Evolutionary conservation across 352 stramenopile genomes (phyloP).

Genomic region (Globisporangium nunn): DNA sequence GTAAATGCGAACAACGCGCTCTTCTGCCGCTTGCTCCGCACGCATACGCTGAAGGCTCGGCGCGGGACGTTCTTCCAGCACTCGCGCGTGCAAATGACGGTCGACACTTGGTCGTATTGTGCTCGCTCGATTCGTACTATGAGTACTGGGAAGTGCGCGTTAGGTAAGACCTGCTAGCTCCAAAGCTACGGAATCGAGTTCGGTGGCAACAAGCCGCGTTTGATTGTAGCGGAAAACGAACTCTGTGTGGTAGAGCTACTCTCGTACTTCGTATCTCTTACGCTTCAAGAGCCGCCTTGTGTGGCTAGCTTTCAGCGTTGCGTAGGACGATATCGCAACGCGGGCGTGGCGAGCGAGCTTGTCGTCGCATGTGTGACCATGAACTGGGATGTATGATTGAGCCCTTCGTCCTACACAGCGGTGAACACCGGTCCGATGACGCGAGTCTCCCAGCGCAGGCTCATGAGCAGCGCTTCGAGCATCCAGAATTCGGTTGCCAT

Average conservation of each 20-base stretch:
- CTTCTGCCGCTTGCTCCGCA: conserved; percentile 24
- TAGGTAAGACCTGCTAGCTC: too few species aligned
- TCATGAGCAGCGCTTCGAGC: conserved; percentile 16
- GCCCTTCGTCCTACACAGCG: neutral
- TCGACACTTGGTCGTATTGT: conserved; percentile 26
- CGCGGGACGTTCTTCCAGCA: conserved; percentile 31
- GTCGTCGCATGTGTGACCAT: too few species aligned
- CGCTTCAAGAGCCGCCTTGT: conserved; percentile 32
- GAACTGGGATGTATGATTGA: neutral
- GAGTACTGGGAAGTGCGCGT: too few species aligned
- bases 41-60: conserved; percentile 16
- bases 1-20: conserved; percentile 26
- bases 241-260: conserved; percentile 65
- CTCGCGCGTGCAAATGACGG: conserved; percentile 14
- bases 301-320: conserved; percentile 20
- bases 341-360: neutral
- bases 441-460: conserved; percentile 10
- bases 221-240: conserved; percentile 16
- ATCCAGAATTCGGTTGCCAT: conserved; percentile 13
- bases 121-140: conserved; percentile 16
- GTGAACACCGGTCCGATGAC: conserved; percentile 12
- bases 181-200: conserved; percentile 33
- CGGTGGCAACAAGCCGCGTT: conserved; percentile 37
- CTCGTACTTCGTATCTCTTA: conserved; percentile 43
- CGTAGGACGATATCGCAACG: neutral